Conservation (phyloP, 768 basidiomycete genomes). For the Cyathus striatus region DNA sequence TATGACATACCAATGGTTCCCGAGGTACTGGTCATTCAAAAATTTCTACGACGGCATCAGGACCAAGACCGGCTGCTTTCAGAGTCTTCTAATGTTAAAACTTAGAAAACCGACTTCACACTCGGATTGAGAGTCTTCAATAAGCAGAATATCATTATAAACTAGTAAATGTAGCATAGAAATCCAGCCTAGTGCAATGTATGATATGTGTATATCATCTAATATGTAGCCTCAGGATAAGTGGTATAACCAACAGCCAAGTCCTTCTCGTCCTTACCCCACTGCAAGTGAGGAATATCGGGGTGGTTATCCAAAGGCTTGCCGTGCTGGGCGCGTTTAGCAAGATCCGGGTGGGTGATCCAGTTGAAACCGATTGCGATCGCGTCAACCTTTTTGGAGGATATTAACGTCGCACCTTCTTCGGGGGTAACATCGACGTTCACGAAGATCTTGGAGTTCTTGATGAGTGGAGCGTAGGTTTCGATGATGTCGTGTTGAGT, state of each 20-base stretch:
- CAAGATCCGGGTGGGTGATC: constrained; percentile 36
- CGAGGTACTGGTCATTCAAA: too few species aligned
- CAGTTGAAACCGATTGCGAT: constrained; percentile 30
- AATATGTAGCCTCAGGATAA: constrained; percentile 24
- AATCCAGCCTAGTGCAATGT: too few species aligned
- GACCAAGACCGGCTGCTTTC: too few species aligned
- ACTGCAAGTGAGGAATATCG: constrained; percentile 20
- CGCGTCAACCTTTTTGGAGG: constrained; percentile 27
- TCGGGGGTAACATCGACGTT: constrained; percentile 30
- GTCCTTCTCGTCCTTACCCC: constrained; percentile 15
- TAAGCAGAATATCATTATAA: too few species aligned
- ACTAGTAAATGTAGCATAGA: too few species aligned
- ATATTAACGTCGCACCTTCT: constrained; percentile 31
- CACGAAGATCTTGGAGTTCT: constrained; percentile 29
- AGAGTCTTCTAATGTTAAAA: too few species aligned
- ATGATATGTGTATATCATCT: too few species aligned
- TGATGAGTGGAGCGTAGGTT: constrained; percentile 27
- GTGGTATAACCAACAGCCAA: constrained; percentile 29
- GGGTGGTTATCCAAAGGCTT: constrained; percentile 28
- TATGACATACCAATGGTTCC: too few species aligned
- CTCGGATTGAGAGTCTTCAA: too few species aligned
- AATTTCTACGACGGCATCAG: too few species aligned
- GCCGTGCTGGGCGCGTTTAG: constrained; percentile 26
- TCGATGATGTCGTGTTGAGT: constrained; percentile 34
- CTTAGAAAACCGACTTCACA: too few species aligned